Conservation (phyloP, 2,329 filamentous ascomycete genomes). For the Sclerotinia nivalis region DNA sequence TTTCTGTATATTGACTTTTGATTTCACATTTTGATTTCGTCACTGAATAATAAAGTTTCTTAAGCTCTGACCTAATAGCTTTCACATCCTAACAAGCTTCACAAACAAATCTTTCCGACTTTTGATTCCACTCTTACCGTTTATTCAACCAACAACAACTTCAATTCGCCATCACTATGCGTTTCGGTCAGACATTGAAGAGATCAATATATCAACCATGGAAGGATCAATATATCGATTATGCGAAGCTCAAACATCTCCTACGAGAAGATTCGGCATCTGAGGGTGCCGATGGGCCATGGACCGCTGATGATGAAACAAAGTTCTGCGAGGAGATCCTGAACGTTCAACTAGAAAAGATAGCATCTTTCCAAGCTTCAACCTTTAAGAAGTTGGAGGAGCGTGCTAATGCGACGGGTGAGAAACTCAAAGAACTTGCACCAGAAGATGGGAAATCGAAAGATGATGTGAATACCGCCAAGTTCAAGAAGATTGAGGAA, state of each 20-base stretch:
- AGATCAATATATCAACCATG: conserved; percentile 81
- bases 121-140: conserved; percentile 8
- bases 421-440: conserved; percentile 79
- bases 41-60: background rate
- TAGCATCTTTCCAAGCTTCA: conserved; percentile 82
- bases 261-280: conserved; percentile 68
- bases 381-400: conserved; percentile 63
- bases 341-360: conserved; percentile 93
- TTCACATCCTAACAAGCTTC: conserved; percentile 10
- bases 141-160: background rate
- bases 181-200: conserved; percentile 87
- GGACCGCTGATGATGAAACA: conserved; percentile 94
- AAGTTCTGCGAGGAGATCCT: conserved; percentile 93
- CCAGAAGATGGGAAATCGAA: conserved; percentile 58
- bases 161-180: conserved; percentile 61
- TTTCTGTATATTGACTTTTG: background rate
- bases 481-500: conserved; percentile 69
- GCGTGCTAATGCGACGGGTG: conserved; percentile 56
- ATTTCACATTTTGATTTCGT: background rate
- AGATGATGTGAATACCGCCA: conserved; percentile 50
- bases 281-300: conserved; percentile 59
- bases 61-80: conserved; percentile 1
- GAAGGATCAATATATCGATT: conserved; percentile 95
- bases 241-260: conserved; percentile 86
- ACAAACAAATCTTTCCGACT: conserved; percentile 15